Percentiles rank a stretch among this genome's conserved stretches.
phyloP scores from a whole-genome alignment of 306 rosid species.

The Cicer yamashitae region DNA sequence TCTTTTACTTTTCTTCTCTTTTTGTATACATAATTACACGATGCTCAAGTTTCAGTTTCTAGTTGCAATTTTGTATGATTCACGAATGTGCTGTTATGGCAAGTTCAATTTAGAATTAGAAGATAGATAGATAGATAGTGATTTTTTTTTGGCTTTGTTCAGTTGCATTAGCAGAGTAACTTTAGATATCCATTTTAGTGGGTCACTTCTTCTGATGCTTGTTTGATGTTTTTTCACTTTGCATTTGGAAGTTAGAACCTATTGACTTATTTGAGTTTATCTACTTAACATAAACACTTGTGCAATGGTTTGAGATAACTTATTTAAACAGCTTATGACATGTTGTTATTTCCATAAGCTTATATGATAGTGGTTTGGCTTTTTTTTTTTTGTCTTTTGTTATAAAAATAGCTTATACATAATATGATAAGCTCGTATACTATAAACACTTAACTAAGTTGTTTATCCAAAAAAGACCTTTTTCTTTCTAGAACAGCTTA shows the following conservation, averaged over 20 bases:
- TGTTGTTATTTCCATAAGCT: not conserved
- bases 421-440: not conserved
- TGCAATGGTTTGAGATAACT: not conserved
- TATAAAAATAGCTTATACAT: not conserved
- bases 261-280: not conserved
- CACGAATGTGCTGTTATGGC: not conserved
- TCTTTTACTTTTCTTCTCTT: not conserved
- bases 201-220: constrained; percentile 2
- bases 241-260: not conserved
- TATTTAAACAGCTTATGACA: not conserved
- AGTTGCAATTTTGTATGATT: not conserved
- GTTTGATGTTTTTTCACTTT: not conserved
- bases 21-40: not conserved
- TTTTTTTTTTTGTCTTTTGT: not conserved
- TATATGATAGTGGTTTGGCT: not conserved
- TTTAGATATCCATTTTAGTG: too few relatives aligned
- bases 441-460: not conserved
- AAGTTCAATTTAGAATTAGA: not conserved
- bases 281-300: not conserved
- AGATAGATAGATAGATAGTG: not conserved
- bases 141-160: constrained; percentile 1
- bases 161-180: not conserved
- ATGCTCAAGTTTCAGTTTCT: not conserved
- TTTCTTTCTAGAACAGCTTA: not conserved
- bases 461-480: not conserved